Evolutionary conservation across 257 asterid genomes (phyloP), one percentile per base, ranked within the genome.

Genomic region (Lycium barbarum): DNA sequence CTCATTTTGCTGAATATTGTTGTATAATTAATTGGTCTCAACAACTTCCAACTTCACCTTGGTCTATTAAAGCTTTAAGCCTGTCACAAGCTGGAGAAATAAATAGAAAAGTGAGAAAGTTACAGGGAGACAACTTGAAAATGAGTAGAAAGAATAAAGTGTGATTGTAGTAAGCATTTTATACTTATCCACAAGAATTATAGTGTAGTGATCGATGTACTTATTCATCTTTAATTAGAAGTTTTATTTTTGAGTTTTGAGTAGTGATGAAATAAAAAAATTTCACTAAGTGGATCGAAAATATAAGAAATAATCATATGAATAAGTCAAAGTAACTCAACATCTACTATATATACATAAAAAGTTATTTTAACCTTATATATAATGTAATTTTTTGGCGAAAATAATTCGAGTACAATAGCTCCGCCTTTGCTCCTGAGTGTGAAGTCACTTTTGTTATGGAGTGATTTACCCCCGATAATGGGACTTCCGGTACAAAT

Each of bases 211-310:
- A 9, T 47, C 33, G 33, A 47, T 5, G 51, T 47, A 47, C 7
- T 47, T 1, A 1, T 58, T 17, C 2, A 6, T 17, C 1, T 13
- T 17, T 58, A 6, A 58, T 5, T 6, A 58, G 2, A 57, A 57
- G 33, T n/a, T 1, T 8, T 0, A 13, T 61, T 0, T 20, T n/a
- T 0, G 7, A 8, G 6, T 61, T 14, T 7, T 58, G 2, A 17
- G 0, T 9, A 4, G 0, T 20, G 14, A 0, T 0, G 2, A 20
- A 20, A 10, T 61, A 26, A 1, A n/a, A 1, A 20, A 8, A 2
- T 61, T 61, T 59, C 11, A 59, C 33, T 18, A 18, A 0, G 5
- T 1, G 7, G 8, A 59, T 5, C n/a, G 1, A 59, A 18, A 59
- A 59, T 14, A 18, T 6, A 18, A 18, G 7, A 57, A 15, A 6